phyloP scores from a whole-genome alignment of 2,329 filamentous ascomycete species.

The Talaromyces sp. region DNA sequence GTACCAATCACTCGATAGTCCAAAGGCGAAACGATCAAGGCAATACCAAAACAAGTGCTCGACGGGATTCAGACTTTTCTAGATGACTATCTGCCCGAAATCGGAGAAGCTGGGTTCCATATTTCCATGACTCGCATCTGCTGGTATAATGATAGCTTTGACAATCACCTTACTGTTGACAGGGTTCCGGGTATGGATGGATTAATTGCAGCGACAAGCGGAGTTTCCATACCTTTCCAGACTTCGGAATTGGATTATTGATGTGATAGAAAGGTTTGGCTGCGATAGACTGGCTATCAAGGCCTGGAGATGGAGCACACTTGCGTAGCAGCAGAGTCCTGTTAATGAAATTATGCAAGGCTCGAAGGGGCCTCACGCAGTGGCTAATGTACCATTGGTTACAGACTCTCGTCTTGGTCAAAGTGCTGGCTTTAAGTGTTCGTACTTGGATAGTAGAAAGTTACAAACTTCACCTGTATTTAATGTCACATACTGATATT shows the following conservation, averaged over 20 bases:
- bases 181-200: conserved; percentile 50
- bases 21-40: conserved; percentile 13
- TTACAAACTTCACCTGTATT: neutral
- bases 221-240: conserved; percentile 56
- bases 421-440: neutral
- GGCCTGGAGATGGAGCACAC: conserved; percentile 25
- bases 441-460: neutral
- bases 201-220: conserved; percentile 59
- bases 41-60: conserved; percentile 28
- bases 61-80: conserved; percentile 34
- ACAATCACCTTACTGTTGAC: conserved; percentile 55
- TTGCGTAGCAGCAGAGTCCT: conserved; percentile 16
- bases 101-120: conserved; percentile 34
- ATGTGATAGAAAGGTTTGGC: conserved; percentile 45
- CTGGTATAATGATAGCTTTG: conserved; percentile 57
- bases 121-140: conserved; percentile 49
- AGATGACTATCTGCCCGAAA: conserved; percentile 44
- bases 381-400: conserved; percentile 19
- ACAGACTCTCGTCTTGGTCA: conserved; percentile 4
- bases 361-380: conserved; percentile 17
- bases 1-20: conserved; percentile 42
- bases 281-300: conserved; percentile 25
- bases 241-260: conserved; percentile 54
- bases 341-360: conserved; percentile 26
- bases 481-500: neutral